A percentile compares a stretch with the other conserved stretches of the same genome.
Conservation (phyloP, 2,329 filamentous ascomycete genomes). For the Clonostachys rhizophaga region DNA sequence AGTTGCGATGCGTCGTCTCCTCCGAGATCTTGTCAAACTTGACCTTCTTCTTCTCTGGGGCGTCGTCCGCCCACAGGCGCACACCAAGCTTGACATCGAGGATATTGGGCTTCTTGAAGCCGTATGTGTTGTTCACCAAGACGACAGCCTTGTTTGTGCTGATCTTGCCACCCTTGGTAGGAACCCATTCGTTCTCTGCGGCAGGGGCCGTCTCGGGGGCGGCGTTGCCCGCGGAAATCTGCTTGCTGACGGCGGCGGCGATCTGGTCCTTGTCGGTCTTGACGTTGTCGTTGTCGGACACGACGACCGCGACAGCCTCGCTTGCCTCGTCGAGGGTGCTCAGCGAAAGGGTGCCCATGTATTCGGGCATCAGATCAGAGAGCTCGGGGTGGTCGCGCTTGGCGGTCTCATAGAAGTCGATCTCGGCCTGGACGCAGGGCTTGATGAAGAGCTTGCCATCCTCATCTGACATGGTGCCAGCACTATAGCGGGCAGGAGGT, state of each 20-base stretch:
- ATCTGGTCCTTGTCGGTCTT: conserved; percentile 24
- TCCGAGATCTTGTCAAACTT: conserved; percentile 55
- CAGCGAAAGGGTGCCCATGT: conserved; percentile 75
- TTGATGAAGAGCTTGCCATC: conserved; percentile 89
- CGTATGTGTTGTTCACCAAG: conserved; percentile 76
- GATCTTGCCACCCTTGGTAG: conserved; percentile 54
- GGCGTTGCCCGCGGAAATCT: conserved; percentile 1
- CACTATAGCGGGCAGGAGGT: conserved; percentile 44
- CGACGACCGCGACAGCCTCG: conserved; percentile 37
- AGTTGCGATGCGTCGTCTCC: conserved; percentile 54
- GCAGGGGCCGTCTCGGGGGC: conserved; percentile 1
- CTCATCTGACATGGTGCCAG: conserved; percentile 81
- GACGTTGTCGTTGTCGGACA: conserved; percentile 28
- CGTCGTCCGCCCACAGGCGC: conserved; percentile 78
- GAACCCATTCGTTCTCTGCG: conserved; percentile 31
- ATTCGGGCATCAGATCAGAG: conserved; percentile 76
- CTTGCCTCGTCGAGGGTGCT: conserved; percentile 46
- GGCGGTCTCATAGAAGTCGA: conserved; percentile 83
- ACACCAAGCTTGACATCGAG: conserved; percentile 89
- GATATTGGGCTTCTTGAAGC: conserved; percentile 82
- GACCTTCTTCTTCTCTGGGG: conserved; percentile 51
- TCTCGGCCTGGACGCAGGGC: conserved; percentile 81
- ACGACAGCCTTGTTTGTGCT: conserved; percentile 77
- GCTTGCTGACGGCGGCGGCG: conserved; percentile 6
- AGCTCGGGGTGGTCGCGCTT: conserved; percentile 63